Base-by-base conservation (phyloP, 768 basidiomycete species). In the Dioszegia crocea region DNA sequence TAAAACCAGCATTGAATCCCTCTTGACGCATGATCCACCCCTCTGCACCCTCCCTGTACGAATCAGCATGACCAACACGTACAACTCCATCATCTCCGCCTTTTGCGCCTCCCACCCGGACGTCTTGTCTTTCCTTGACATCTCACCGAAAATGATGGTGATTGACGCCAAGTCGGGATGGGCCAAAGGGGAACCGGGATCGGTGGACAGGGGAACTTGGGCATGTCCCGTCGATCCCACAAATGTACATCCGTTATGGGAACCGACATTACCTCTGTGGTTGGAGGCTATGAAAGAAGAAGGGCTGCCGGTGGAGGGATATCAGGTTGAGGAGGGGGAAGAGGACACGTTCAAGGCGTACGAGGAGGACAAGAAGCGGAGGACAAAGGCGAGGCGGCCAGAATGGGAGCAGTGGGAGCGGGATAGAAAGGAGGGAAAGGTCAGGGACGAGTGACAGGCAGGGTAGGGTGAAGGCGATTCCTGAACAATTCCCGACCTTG, bases 201-300 rank as follows among this genome's bases (percentile, higher is more conserved):
- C 52, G 39, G 65, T 66, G 0, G 68, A 73, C 58, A 56, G 67
- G 31, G 36, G 26, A 4, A 57, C 55, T 10, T 73, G 68, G 68
- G 67, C 67, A 3, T 69, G 67, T 63, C 65, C 69, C 24, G 66
- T 68, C 0, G 71, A 73, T 55, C 66, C 66, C 19, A 70, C 65
- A 12, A 73, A 70, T 38, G 65, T 73, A 24, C 71, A 73, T 61
- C 71, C 71, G 10, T 41, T 73, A 5, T 73, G 71, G 71, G 71
- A 73, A 59, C 64, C 69, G 39, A 69, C 71, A 11, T 48, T 73
- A 33, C 71, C 71, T 4, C 61, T 73, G 6, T 73, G 71, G 71
- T 44, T 66, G 43, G 62, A 66, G 29, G 66, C 46, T 40, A 39
- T 73, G 33, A 43, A 47, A 31, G 59, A 47, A 38, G 57, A 46